Evolutionary conservation across 2,329 filamentous ascomycete genomes (phyloP).

Genomic region (Penicillium verrucosum): DNA sequence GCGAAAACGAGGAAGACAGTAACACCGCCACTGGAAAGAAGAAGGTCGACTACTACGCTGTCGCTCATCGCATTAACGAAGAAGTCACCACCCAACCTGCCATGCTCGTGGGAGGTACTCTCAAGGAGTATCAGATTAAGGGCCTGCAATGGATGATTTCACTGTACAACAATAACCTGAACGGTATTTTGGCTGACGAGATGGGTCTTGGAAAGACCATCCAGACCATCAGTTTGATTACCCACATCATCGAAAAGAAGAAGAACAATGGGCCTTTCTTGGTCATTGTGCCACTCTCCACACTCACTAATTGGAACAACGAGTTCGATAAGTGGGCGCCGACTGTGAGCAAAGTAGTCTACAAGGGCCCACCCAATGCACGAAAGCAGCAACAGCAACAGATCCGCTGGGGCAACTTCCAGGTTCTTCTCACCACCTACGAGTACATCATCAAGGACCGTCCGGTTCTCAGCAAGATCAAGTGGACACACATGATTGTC

Average conservation of each 20-base stretch:
- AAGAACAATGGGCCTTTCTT: conserved; percentile 86
- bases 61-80: conserved; percentile 93
- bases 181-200: conserved; percentile 96
- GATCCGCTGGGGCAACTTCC: conserved; percentile 91
- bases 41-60: conserved; percentile 98
- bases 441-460: conserved; percentile 99
- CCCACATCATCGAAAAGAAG: conserved; percentile 95
- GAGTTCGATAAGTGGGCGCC: conserved; percentile 99
- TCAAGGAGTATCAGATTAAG: conserved; percentile 98
- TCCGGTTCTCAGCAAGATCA: conserved; percentile 92
- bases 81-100: conserved; percentile 77
- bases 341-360: conserved; percentile 79
- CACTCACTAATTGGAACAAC: conserved; percentile 95
- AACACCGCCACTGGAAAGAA: conserved; percentile 51
- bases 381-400: conserved; percentile 90
- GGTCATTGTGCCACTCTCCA: conserved; percentile 95
- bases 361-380: conserved; percentile 88
- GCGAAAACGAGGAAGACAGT: conserved; percentile 63
- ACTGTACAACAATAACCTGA: conserved; percentile 99
- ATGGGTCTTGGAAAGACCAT: conserved; percentile 99
- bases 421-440: conserved; percentile 94
- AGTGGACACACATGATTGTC: conserved; percentile 99
- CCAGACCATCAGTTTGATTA: conserved; percentile 96
- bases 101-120: conserved; percentile 83
- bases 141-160: conserved; percentile 99